Conservation (phyloP, 2,329 filamentous ascomycete species). For the Aspergillus fructus region DNA sequence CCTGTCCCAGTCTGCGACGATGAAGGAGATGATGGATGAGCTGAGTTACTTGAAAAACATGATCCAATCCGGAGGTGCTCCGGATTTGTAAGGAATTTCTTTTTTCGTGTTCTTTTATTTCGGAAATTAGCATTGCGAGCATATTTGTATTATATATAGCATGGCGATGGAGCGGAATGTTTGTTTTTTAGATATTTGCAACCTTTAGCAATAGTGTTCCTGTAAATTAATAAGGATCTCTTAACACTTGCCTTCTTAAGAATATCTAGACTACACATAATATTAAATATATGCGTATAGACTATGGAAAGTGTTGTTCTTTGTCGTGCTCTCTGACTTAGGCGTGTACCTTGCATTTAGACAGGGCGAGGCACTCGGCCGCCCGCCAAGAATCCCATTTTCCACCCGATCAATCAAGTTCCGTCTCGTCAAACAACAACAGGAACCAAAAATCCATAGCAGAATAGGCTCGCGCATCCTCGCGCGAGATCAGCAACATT, state of each 20-base stretch:
- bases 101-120: neutral
- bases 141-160: conserved; percentile 4
- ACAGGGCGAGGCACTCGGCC: neutral
- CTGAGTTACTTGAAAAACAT: conserved; percentile 52
- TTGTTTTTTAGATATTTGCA: neutral
- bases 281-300: no score
- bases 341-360: neutral
- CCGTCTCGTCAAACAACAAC: conserved; percentile 11
- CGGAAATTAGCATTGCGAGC: conserved; percentile 15
- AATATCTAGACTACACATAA: no score
- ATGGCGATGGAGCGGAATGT: conserved; percentile 1
- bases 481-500: neutral
- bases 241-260: no score
- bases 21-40: conserved; percentile 52
- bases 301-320: no score
- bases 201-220: neutral
- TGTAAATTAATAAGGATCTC: no score
- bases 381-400: conserved; percentile 18
- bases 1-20: conserved; percentile 18
- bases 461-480: neutral
- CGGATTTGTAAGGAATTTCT: conserved; percentile 14
- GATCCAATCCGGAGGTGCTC: conserved; percentile 37
- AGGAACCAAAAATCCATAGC: conserved; percentile 1
- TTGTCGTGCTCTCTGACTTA: no score
- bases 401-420: conserved; percentile 11